Percentiles rank a stretch among this genome's conserved stretches.
Evolutionary conservation across 108 stramenopile genomes (phyloP).

Genomic region (Skeletonema marinoi): DNA sequence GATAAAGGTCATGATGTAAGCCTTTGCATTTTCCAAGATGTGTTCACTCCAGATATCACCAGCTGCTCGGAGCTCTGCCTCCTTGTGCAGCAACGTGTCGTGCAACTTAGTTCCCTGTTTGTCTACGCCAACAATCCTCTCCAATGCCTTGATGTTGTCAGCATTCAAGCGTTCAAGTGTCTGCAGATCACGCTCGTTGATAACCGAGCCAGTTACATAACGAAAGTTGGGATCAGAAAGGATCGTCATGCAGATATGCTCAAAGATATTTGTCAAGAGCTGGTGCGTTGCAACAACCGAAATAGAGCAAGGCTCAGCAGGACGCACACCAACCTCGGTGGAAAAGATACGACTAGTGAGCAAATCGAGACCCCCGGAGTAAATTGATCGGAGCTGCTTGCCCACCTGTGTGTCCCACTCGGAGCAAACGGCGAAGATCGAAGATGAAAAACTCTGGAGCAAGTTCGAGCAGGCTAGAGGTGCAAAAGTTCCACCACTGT

Average conservation of each 20-base stretch:
- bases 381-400: slow-evolving; percentile 62
- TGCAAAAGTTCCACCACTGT: slow-evolving; percentile 73
- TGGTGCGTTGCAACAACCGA: slow-evolving; percentile 74
- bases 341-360: slow-evolving; percentile 63
- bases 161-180: slow-evolving; percentile 59
- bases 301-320: slow-evolving; percentile 78
- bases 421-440: slow-evolving; percentile 10
- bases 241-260: slow-evolving; percentile 59
- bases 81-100: slow-evolving; percentile 2
- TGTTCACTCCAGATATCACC: slow-evolving; percentile 70
- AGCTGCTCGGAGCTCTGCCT: slow-evolving; percentile 44
- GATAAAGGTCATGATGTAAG: slow-evolving; percentile 68
- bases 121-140: slow-evolving; percentile 58
- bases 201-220: slow-evolving; percentile 47
- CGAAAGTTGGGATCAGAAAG: slow-evolving; percentile 55
- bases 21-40: slow-evolving; percentile 62
- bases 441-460: slow-evolving; percentile 40
- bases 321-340: slow-evolving; percentile 68
- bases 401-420: slow-evolving; percentile 65
- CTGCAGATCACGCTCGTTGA: slow-evolving; percentile 59
- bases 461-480: slow-evolving; percentile 71
- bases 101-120: slow-evolving; percentile 13
- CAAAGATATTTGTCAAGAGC: slow-evolving; percentile 67
- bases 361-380: slow-evolving; percentile 31
- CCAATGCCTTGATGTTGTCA: slow-evolving; percentile 56